phyloP scores from a whole-genome alignment of 129 eudicot species.

The Ambrosia artemisiifolia region DNA sequence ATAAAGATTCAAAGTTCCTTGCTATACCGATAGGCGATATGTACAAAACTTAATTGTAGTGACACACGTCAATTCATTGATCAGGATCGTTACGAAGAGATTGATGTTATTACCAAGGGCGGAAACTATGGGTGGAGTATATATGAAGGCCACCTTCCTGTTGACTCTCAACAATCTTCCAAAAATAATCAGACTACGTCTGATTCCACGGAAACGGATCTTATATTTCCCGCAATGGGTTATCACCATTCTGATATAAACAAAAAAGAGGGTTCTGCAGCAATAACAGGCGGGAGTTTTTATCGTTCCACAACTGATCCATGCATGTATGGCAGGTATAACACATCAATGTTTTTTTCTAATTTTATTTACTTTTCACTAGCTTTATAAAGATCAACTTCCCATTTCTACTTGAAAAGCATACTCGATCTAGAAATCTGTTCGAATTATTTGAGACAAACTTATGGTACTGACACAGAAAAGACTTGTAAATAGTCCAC shows the following conservation, averaged over 20 bases:
- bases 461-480: too few species aligned
- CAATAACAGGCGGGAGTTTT: constrained; percentile 74
- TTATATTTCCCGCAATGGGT: constrained; percentile 70
- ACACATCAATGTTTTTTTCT: neutral
- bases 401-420: neutral
- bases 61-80: neutral
- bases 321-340: constrained; percentile 75
- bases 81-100: constrained; percentile 85
- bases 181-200: constrained; percentile 35
- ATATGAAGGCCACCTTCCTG: constrained; percentile 70
- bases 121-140: constrained; percentile 89
- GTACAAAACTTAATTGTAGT: neutral
- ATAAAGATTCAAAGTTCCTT: neutral
- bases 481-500: too few species aligned
- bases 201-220: constrained; percentile 32
- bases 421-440: neutral
- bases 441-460: too few species aligned
- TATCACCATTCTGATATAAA: constrained; percentile 63
- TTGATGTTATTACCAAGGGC: constrained; percentile 76
- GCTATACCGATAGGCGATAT: neutral
- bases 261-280: constrained; percentile 75
- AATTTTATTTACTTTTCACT: neutral
- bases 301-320: constrained; percentile 90
- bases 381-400: neutral
- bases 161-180: constrained; percentile 22